A percentile compares a stretch with the other conserved stretches of the same genome.
These are phyloP conservation scores for Pachyrhizus erosus DNA, from an alignment of 306 rosid genomes.

Conservation along the genomic window DNA sequence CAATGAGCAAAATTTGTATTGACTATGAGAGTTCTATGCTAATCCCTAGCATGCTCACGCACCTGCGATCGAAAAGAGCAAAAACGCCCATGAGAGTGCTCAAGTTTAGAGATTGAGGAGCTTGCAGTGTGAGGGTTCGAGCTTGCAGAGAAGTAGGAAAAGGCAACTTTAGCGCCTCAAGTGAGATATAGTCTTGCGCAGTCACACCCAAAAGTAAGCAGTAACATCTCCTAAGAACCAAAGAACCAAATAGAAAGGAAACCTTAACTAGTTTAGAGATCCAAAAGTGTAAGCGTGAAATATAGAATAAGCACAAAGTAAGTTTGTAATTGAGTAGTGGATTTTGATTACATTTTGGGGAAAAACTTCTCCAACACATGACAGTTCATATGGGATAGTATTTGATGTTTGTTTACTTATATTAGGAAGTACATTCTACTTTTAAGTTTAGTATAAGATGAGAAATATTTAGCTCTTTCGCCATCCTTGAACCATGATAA, in stretches of 20 bases:
- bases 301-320: too few species aligned
- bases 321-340: too few species aligned
- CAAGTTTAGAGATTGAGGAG: not conserved
- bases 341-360: too few species aligned
- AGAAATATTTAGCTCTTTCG: not conserved
- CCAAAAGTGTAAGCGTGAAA: not conserved
- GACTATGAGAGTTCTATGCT: not conserved
- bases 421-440: too few species aligned
- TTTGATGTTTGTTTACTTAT: too few species aligned
- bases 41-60: not conserved
- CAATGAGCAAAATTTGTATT: not conserved
- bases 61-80: not conserved
- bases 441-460: not conserved
- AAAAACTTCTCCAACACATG: too few species aligned
- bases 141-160: not conserved
- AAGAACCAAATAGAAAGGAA: not conserved
- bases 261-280: not conserved
- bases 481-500: not conserved
- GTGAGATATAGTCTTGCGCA: not conserved
- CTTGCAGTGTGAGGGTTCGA: not conserved
- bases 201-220: not conserved
- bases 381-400: too few species aligned
- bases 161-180: not conserved
- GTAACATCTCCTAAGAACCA: not conserved
- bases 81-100: not conserved